Conservation (phyloP, 495 filamentous ascomycete species). For the Trichoderma erinaceum region DNA sequence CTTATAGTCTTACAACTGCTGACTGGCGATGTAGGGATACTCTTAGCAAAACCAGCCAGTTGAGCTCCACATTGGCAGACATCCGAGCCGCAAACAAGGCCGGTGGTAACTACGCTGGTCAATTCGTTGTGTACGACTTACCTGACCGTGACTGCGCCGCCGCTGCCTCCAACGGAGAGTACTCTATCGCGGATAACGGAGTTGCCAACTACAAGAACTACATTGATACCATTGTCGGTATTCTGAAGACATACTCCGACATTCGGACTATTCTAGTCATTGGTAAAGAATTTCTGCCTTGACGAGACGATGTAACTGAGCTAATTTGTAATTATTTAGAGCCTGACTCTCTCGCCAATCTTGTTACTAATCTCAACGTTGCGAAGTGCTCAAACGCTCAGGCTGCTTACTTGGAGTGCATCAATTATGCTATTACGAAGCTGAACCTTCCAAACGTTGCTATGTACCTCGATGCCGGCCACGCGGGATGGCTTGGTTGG, state of each 20-base stretch:
- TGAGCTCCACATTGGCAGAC: conserved; percentile 42
- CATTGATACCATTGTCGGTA: conserved; percentile 60
- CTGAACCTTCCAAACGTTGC: conserved; percentile 72
- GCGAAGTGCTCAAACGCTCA: conserved; percentile 58
- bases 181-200: conserved; percentile 48
- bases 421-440: conserved; percentile 63
- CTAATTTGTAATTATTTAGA: conserved; percentile 31
- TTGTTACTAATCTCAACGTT: conserved; percentile 67
- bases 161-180: conserved; percentile 71
- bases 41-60: conserved; percentile 40
- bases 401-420: conserved; percentile 59
- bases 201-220: conserved; percentile 63
- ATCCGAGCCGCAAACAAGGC: conserved; percentile 44
- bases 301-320: background rate
- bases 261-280: conserved; percentile 50
- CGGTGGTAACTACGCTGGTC: conserved; percentile 31
- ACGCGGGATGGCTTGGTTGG: conserved; percentile 82
- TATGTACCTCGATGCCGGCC: conserved; percentile 80
- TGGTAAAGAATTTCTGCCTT: background rate
- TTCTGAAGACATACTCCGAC: conserved; percentile 49
- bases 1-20: background rate
- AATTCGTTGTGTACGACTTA: conserved; percentile 66
- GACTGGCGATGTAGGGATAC: conserved; percentile 32
- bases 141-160: conserved; percentile 75
- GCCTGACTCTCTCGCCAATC: conserved; percentile 74